Evolutionary conservation across 1,284 basidiomycete species (phyloP).

Genomic region (Flammula alnicola): DNA sequence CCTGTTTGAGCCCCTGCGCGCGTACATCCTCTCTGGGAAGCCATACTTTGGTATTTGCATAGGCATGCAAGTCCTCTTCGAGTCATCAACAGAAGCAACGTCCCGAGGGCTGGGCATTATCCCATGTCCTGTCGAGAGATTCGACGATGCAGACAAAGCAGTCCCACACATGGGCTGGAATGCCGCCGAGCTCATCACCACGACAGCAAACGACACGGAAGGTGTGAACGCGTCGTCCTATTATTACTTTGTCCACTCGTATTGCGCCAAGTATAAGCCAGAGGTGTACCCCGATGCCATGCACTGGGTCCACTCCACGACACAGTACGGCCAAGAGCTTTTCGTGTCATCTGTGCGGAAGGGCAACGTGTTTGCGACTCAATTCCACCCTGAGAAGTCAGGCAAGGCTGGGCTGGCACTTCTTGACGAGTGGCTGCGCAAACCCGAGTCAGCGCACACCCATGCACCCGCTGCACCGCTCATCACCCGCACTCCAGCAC

Average conservation of each 20-base stretch:
- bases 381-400: constrained; percentile 99
- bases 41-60: constrained; percentile 99
- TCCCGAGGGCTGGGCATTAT: constrained; percentile 75
- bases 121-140: constrained; percentile 71
- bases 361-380: constrained; percentile 91
- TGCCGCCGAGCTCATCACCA: constrained; percentile 58
- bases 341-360: constrained; percentile 88
- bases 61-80: constrained; percentile 95
- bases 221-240: constrained; percentile 56
- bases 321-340: constrained; percentile 93
- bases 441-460: constrained; percentile 47
- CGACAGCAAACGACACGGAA: constrained; percentile 37
- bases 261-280: constrained; percentile 77
- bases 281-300: constrained; percentile 55
- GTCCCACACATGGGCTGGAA: constrained; percentile 99
- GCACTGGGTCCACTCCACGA: constrained; percentile 84
- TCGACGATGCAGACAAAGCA: constrained; percentile 73
- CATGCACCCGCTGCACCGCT: constrained; percentile 31
- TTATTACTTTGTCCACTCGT: constrained; percentile 99
- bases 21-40: constrained; percentile 87
- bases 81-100: constrained; percentile 79
- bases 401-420: constrained; percentile 89
- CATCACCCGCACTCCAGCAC: constrained; percentile 41
- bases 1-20: constrained; percentile 79
- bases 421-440: constrained; percentile 84